A percentile compares a stretch with the other conserved stretches of the same genome.
Conservation (phyloP, 345 rosid genomes). For the Rubroshorea leprosula region DNA sequence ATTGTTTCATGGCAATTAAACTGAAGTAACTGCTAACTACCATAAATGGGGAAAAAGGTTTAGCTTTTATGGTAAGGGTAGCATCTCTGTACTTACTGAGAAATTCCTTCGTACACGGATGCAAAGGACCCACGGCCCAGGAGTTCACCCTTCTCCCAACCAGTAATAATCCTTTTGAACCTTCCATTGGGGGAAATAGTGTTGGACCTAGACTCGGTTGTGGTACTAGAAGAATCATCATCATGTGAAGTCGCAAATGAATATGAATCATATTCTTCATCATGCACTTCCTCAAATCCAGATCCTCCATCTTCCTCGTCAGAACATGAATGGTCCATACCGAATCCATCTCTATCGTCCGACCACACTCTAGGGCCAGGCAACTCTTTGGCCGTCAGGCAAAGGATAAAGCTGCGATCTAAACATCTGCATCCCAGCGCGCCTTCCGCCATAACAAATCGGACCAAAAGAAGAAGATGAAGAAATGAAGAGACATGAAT, state of each 20-base stretch:
- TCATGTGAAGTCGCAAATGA: too few relatives aligned
- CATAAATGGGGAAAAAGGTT: neutral
- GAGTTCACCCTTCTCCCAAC: constrained; percentile 77
- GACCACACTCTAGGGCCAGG: constrained; percentile 69
- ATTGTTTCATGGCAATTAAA: neutral
- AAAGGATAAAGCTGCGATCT: constrained; percentile 36
- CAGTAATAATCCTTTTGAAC: too few relatives aligned
- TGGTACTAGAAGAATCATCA: too few relatives aligned
- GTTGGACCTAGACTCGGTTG: too few relatives aligned
- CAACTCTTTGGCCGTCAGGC: constrained; percentile 56
- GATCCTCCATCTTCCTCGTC: too few relatives aligned
- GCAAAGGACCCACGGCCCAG: constrained; percentile 93
- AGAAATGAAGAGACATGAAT: neutral
- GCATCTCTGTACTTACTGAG: constrained; percentile 83
- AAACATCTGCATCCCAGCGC: constrained; percentile 6
- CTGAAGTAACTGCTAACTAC: neutral
- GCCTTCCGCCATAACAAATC: neutral
- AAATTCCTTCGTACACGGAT: constrained; percentile 71
- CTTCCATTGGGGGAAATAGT: too few relatives aligned
- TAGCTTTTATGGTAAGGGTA: neutral
- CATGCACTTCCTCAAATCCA: too few relatives aligned
- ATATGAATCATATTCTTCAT: too few relatives aligned
- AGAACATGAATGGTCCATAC: too few relatives aligned
- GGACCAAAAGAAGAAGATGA: constrained; percentile 1
- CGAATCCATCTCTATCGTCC: too few relatives aligned